A percentile compares a stretch with the other conserved stretches of the same genome.
phyloP scores from a whole-genome alignment of 345 rosid species.

The Melaleuca alternifolia region DNA sequence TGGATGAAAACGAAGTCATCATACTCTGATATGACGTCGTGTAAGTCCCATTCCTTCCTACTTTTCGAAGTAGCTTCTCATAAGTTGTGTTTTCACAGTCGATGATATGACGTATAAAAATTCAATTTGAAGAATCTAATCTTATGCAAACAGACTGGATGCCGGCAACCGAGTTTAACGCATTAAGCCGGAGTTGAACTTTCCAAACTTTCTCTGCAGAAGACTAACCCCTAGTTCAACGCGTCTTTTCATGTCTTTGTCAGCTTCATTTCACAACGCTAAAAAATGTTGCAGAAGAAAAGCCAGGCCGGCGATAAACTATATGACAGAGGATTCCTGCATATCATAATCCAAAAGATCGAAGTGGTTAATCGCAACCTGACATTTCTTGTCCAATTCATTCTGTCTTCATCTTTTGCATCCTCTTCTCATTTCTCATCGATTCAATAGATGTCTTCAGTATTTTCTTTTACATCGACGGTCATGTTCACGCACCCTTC shows the following conservation, averaged over 20 bases:
- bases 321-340: neutral
- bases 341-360: neutral
- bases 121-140: neutral
- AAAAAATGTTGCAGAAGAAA: neutral
- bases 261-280: neutral
- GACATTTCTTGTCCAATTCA: neutral
- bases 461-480: neutral
- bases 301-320: neutral
- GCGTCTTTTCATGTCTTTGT: neutral
- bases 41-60: neutral
- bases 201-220: neutral
- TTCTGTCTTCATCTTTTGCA: neutral
- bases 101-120: neutral
- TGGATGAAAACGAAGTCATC: neutral
- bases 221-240: neutral
- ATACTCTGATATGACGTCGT: neutral
- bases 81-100: neutral
- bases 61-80: neutral
- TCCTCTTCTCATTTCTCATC: neutral
- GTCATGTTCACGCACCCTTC: neutral
- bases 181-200: neutral
- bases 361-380: neutral
- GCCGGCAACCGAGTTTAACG: neutral
- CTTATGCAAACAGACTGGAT: neutral
- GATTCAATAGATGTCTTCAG: neutral